Evolutionary conservation across 306 rosid species (phyloP), one percentile per base, ranked within the genome.

Genomic region (Mimosa bimucronata): DNA sequence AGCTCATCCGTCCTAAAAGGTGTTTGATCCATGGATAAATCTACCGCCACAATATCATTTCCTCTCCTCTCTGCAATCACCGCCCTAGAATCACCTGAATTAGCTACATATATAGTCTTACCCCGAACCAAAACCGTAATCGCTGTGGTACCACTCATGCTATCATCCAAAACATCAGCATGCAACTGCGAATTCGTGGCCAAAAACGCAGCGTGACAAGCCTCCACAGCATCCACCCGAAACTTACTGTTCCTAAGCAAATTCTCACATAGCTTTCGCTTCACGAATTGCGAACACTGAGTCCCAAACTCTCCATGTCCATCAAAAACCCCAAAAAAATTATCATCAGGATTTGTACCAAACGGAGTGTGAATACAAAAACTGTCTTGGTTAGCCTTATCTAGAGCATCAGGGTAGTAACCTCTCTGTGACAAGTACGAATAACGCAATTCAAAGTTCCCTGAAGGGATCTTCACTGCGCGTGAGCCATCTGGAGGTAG

Each of bases 111-210:
- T 26, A 96, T 78, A 23, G 97, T 93, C 80, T 81, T 89, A 31
- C 98, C 99, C 29, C 98, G 78, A 66, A 93, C 98, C 77, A 96
- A 74, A 48, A 91, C 91, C 1, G 98, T 93, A 79, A 90, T 89
- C 10, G 98, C 97, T 4, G 98, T 96, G 3, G 99, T 96, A 1
- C 99, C 99, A 80, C 99, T 96, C 99, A 96, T 96, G 73, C 88
- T 89, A 61, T 96, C 99, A 76, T 96, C 99, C 86, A 91, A 83
- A 84, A 13, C 52, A 74, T 89, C 99, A 6, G 58, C 88, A 58
- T 91, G 97, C 26, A 96, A 65, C 90, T 90, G 97, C 29, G 83
- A 86, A 81, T 96, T 96, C 34, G 99, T 96, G 0, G 93, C 77
- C 37, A 93, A 42, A 66, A 86, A 90, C 3, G 98, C 90, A 2